Conservation (phyloP, 2,329 filamentous ascomycete genomes). For the Aspergillus versicolor region DNA sequence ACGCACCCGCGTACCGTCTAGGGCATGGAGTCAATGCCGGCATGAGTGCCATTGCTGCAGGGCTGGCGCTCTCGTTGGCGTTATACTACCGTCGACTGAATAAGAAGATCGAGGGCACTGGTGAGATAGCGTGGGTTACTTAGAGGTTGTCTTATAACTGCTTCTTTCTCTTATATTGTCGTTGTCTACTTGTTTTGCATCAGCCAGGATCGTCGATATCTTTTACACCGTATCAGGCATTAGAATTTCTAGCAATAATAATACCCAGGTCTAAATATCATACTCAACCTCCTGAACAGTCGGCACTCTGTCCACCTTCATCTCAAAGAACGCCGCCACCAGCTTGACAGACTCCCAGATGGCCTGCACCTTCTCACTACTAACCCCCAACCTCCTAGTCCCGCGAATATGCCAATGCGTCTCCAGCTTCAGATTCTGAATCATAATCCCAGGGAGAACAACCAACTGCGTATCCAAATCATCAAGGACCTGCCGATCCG, state of each 20-base stretch:
- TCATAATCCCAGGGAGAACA: neutral
- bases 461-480: neutral
- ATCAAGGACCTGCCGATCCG: neutral
- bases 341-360: neutral
- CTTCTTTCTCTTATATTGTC: neutral
- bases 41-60: neutral
- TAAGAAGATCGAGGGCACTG: neutral
- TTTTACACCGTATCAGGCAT: neutral
- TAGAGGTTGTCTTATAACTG: neutral
- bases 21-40: constrained; percentile 1
- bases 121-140: neutral
- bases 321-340: neutral
- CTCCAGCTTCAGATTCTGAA: constrained; percentile 1
- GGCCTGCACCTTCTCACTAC: neutral
- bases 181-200: no score
- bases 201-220: no score
- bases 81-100: neutral
- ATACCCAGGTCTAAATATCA: neutral
- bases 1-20: constrained; percentile 1
- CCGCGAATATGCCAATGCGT: constrained; percentile 2
- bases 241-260: neutral
- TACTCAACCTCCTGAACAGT: neutral
- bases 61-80: neutral
- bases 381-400: neutral
- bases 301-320: neutral